These are phyloP conservation scores for Bigelowiella natans DNA, from an alignment of 78 protist genomes.

Conservation along the genomic window DNA sequence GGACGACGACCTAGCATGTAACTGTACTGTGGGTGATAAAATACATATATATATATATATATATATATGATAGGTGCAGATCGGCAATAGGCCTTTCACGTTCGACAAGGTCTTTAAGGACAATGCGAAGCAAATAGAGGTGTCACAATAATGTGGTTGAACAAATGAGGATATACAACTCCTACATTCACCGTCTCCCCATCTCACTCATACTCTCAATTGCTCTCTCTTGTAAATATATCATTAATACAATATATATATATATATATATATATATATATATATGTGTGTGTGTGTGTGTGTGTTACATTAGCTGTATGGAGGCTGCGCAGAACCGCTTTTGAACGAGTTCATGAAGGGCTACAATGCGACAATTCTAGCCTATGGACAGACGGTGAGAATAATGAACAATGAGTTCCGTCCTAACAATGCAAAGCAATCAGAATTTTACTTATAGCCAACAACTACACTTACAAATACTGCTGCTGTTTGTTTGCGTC, in stretches of 20 bases:
- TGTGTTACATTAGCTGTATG: not conserved
- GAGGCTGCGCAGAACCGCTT: not conserved
- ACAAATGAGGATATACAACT: too few relatives aligned
- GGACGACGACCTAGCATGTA: too few relatives aligned
- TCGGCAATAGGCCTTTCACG: not conserved
- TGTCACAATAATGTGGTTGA: not conserved
- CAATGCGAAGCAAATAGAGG: not conserved
- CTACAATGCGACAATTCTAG: constrained; percentile 22
- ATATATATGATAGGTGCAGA: not conserved
- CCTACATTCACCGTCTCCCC: not conserved
- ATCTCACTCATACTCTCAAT: not conserved
- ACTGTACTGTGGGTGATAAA: too few relatives aligned
- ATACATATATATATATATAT: too few relatives aligned
- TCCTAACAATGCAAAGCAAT: too few relatives aligned
- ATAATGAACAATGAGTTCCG: too few relatives aligned
- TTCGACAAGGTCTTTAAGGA: not conserved
- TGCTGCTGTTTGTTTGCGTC: not conserved
- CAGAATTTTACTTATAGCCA: too few relatives aligned
- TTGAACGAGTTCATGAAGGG: constrained; percentile 16
- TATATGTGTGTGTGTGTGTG: not conserved
- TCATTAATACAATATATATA: not conserved
- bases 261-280: not conserved
- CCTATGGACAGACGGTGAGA: constrained; percentile 27
- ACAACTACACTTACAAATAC: not conserved
- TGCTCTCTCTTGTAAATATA: not conserved